These are phyloP conservation scores for Oropetium thomaeum DNA, from an alignment of 176 grass and related monocot species.

Conservation along the genomic window DNA sequence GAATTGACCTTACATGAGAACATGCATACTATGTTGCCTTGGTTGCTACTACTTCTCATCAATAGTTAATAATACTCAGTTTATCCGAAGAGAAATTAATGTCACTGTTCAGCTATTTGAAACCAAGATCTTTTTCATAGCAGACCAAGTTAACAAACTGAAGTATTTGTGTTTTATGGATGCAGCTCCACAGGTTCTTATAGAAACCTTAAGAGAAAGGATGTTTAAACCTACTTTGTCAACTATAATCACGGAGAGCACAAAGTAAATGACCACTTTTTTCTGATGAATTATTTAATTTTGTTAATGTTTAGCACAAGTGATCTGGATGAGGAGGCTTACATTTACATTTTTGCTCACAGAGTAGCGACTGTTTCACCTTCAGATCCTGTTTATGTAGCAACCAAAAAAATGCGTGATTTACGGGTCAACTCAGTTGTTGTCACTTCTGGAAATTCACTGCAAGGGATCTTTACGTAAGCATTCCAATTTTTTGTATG, in stretches of 20 bases:
- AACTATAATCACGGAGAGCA: slow-evolving; percentile 68
- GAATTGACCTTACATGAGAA: slow-evolving; percentile 9
- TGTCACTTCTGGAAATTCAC: slow-evolving; percentile 61
- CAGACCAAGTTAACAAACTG: slow-evolving; percentile 14
- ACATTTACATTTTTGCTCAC: slow-evolving; percentile 31
- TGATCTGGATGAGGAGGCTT: slow-evolving; percentile 15
- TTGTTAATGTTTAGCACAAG: slow-evolving; percentile 1
- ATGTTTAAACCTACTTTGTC: slow-evolving; percentile 93
- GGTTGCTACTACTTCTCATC: background rate
- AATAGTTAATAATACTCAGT: slow-evolving; percentile 1
- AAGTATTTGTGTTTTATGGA: slow-evolving; percentile 20
- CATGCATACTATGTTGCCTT: background rate
- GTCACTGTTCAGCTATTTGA: background rate
- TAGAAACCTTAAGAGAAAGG: slow-evolving; percentile 75
- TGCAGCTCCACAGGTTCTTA: slow-evolving; percentile 69
- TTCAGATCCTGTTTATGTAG: slow-evolving; percentile 88
- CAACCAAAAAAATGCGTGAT: slow-evolving; percentile 79
- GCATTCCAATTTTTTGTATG: slow-evolving; percentile 16
- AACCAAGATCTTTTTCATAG: background rate
- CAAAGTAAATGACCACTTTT: slow-evolving; percentile 54
- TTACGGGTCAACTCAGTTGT: slow-evolving; percentile 78
- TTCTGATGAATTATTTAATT: slow-evolving; percentile 8
- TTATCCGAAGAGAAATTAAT: background rate
- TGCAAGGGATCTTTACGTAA: slow-evolving; percentile 94
- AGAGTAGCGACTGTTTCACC: slow-evolving; percentile 76